Evolutionary conservation across 208 protist species (phyloP), one percentile per base, ranked within the genome.

Genomic region (Leishmania aethiopica): DNA sequence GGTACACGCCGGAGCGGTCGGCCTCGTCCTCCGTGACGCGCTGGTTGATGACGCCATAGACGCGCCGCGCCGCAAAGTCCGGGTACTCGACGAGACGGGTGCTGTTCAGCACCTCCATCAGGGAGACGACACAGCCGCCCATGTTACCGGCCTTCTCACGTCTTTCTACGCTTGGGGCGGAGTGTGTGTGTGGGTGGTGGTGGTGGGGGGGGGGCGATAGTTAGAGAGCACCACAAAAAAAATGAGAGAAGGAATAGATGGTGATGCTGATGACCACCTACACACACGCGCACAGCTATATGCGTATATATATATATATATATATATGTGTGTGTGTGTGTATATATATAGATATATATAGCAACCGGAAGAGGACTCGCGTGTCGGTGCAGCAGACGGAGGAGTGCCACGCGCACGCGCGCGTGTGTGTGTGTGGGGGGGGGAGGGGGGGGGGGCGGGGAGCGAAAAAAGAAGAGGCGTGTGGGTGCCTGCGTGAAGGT

Each of bases 1-100:
- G 89, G 87, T 94, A 94, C 55, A 94, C 80, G 35, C 90, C 90
- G 49, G 79, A 88, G 76, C 82, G 77, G 62, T 92, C 87, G 15
- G 77, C 86, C 62, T 89, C 76, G 47, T 88, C 77, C 42, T 87
- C 86, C 2, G 88, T 89, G 35, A 86, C 79, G 3, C 80, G 70
- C 19, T 88, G 51, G 79, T 92, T 90, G 47, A 91, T 75, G 19
- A 85, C 53, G 35, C 91, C 93, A 85, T 93, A 93, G 22, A 2
- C 35, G 5, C 59, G 51, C 15, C 89, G 85, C 32, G 62, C 72
- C 40, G 72, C 51, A 47, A 87, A 90, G 62, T 78, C 47, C 3
- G 66, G 82, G 66, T 85, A 42, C 19, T 81, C 74, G 42, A 87
- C 81, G 47, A 91, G 75, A 40, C 57, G 76, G 73, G n/a, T 57